Percentiles rank a stretch among this genome's conserved stretches.
phyloP scores from a whole-genome alignment of 2,329 filamentous ascomycete species.

The Alternaria sp. region DNA sequence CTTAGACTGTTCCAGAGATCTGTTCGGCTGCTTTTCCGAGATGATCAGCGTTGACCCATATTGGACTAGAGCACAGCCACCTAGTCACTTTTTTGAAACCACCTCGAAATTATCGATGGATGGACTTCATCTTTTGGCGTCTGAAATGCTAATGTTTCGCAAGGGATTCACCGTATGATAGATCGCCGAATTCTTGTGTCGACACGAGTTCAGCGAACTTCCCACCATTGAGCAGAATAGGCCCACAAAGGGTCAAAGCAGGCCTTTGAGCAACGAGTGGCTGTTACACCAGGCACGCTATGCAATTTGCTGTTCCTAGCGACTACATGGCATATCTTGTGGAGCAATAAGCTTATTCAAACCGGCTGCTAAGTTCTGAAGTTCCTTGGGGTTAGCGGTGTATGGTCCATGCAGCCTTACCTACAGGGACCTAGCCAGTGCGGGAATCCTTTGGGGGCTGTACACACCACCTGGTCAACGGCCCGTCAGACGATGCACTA shows the following conservation, averaged over 20 bases:
- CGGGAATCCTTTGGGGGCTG: constrained; percentile 22
- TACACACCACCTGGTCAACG: constrained; percentile 18
- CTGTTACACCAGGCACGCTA: neutral
- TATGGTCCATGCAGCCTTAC: constrained; percentile 37
- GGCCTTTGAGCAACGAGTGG: neutral
- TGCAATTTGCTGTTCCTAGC: constrained; percentile 1
- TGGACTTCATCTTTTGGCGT: neutral
- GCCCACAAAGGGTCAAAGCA: neutral
- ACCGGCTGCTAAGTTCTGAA: constrained; percentile 18
- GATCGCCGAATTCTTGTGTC: neutral
- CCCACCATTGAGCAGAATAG: neutral
- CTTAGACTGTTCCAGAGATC: neutral
- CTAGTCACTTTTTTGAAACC: neutral
- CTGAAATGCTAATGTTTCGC: neutral
- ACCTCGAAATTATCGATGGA: neutral
- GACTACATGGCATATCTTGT: constrained; percentile 8
- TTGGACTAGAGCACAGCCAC: neutral
- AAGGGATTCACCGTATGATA: neutral
- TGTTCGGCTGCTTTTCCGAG: neutral
- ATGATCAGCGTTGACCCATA: neutral
- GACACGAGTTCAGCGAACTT: neutral
- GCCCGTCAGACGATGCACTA: constrained; percentile 24
- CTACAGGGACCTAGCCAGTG: constrained; percentile 21
- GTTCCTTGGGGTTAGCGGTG: constrained; percentile 31
- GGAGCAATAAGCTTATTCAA: constrained; percentile 39